Evolutionary conservation across 306 rosid genomes (phyloP).

Genomic region (Fragaria vesca): DNA sequence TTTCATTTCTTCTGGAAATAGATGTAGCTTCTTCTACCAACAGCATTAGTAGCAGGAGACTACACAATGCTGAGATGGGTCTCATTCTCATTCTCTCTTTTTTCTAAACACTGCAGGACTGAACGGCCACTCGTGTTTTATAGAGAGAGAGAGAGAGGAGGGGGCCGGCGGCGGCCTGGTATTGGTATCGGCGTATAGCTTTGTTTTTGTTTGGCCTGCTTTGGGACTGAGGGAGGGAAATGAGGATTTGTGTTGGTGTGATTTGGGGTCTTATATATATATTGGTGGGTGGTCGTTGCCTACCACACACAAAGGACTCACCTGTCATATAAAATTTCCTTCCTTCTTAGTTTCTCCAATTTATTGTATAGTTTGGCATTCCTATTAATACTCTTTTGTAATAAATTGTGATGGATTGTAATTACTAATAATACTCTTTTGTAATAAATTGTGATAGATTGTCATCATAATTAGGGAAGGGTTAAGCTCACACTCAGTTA

Average conservation of each 20-base stretch:
- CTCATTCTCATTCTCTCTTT: background rate
- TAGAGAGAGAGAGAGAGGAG: background rate
- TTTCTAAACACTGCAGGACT: background rate
- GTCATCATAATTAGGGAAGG: too few species aligned
- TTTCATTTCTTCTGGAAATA: slow-evolving; percentile 12
- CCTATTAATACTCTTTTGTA: too few species aligned
- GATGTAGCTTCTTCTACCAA: slow-evolving; percentile 20
- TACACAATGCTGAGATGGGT: slow-evolving; percentile 9
- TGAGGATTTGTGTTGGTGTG: background rate
- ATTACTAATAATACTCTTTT: too few species aligned
- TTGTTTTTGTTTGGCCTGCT: background rate
- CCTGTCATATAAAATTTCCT: too few species aligned
- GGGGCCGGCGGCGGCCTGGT: background rate
- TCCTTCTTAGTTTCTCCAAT: too few species aligned
- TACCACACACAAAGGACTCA: too few species aligned
- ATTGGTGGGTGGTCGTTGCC: background rate
- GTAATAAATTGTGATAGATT: too few species aligned
- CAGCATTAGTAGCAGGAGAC: slow-evolving; percentile 18
- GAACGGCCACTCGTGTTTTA: background rate
- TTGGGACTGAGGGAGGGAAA: background rate
- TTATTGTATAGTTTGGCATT: too few species aligned
- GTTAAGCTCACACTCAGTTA: too few species aligned
- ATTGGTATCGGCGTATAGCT: background rate
- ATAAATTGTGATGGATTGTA: too few species aligned
- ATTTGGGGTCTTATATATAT: background rate